These are phyloP conservation scores for Ascochyta clinopodiicola DNA, from an alignment of 2,329 filamentous ascomycete species.

Conservation along the genomic window DNA sequence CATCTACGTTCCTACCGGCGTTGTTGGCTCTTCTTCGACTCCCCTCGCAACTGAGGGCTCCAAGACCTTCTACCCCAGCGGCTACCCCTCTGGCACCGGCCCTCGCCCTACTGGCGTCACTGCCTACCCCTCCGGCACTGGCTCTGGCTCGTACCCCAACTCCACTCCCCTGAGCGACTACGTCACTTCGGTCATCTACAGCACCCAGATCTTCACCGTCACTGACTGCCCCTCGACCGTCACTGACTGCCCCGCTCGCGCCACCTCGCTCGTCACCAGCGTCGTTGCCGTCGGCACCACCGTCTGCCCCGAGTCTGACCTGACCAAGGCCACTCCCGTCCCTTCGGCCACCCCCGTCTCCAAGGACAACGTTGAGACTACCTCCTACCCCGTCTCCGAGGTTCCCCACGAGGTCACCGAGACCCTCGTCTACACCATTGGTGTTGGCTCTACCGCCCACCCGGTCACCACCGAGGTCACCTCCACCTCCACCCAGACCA, in stretches of 20 bases:
- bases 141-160: constrained; percentile 40
- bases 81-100: constrained; percentile 37
- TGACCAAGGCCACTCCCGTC: constrained; percentile 21
- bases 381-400: constrained; percentile 33
- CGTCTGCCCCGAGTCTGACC: constrained; percentile 47
- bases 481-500: constrained; percentile 40
- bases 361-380: constrained; percentile 22
- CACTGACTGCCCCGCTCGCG: constrained; percentile 47
- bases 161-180: constrained; percentile 49
- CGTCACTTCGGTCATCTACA: constrained; percentile 53
- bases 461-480: constrained; percentile 51
- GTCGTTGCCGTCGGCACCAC: constrained; percentile 52
- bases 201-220: constrained; percentile 52
- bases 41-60: constrained; percentile 14
- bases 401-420: constrained; percentile 46
- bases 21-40: constrained; percentile 8
- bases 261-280: constrained; percentile 48
- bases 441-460: constrained; percentile 52
- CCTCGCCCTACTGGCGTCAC: constrained; percentile 46
- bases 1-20: constrained; percentile 10
- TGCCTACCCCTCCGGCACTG: constrained; percentile 13
- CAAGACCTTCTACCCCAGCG: constrained; percentile 19
- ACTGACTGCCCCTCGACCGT: constrained; percentile 46
- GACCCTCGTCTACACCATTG: constrained; percentile 54
- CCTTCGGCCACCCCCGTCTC: constrained; percentile 18